These are phyloP conservation scores for Pythium aquatile DNA, from an alignment of 352 stramenopile species.

Conservation along the genomic window DNA sequence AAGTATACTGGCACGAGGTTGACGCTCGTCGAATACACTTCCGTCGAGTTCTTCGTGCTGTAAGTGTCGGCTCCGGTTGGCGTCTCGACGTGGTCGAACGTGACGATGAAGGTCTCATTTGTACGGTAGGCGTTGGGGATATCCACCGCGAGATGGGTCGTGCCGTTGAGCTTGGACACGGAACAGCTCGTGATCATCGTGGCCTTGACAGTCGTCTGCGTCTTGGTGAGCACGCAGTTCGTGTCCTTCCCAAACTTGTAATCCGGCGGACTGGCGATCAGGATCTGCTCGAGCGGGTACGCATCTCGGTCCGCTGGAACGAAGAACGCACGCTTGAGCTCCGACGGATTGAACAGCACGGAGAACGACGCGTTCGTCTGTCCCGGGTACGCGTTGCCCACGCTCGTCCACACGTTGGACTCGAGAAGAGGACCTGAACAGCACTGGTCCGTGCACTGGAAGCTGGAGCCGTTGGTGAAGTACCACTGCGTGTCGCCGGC, in stretches of 20 bases:
- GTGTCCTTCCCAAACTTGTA: slow-evolving; percentile 58
- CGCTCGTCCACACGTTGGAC: slow-evolving; percentile 70
- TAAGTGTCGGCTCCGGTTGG: slow-evolving; percentile 34
- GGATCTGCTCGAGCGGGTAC: slow-evolving; percentile 72
- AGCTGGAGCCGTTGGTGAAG: slow-evolving; percentile 52
- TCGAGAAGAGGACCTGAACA: slow-evolving; percentile 64
- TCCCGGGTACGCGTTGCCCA: slow-evolving; percentile 54
- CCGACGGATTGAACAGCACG: slow-evolving; percentile 66
- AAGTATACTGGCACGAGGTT: slow-evolving; percentile 78
- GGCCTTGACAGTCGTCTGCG: neutral
- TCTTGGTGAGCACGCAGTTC: slow-evolving; percentile 46
- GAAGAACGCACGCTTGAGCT: slow-evolving; percentile 72
- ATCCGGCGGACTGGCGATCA: slow-evolving; percentile 60
- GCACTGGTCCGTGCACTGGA: slow-evolving; percentile 69
- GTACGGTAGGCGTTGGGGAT: slow-evolving; percentile 44
- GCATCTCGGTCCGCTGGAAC: slow-evolving; percentile 10
- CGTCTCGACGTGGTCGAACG: slow-evolving; percentile 66
- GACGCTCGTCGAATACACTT: slow-evolving; percentile 44
- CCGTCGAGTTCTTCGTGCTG: slow-evolving; percentile 30
- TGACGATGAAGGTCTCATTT: slow-evolving; percentile 63
- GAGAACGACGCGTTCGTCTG: slow-evolving; percentile 76
- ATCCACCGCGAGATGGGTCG: slow-evolving; percentile 65
- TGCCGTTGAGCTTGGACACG: slow-evolving; percentile 44
- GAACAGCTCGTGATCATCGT: slow-evolving; percentile 24
- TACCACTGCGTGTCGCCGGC: slow-evolving; percentile 44